These are phyloP conservation scores for Cyphellophora attinorum DNA, from an alignment of 2,329 filamentous ascomycete species.

Conservation along the genomic window DNA sequence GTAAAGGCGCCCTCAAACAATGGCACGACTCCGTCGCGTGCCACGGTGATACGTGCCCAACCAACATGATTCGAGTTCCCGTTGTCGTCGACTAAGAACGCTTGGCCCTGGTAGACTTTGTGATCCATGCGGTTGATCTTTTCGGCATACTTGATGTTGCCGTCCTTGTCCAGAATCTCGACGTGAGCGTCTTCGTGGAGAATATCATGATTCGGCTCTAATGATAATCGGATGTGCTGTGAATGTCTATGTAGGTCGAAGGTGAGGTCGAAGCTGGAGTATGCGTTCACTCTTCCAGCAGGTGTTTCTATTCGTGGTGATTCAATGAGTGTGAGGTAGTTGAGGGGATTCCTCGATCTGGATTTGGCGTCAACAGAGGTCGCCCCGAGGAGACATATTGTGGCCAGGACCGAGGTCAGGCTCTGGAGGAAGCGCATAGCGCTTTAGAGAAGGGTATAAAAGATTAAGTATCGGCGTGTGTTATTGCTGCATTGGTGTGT, in stretches of 20 bases:
- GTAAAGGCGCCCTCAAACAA: constrained; percentile 87
- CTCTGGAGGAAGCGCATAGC: constrained; percentile 17
- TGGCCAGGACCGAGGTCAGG: constrained; percentile 8
- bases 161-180: constrained; percentile 62
- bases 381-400: constrained; percentile 9
- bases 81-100: constrained; percentile 57
- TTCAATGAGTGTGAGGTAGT: constrained; percentile 62
- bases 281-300: constrained; percentile 66
- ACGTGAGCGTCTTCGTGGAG: constrained; percentile 67
- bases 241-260: constrained; percentile 62
- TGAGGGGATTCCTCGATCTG: constrained; percentile 64
- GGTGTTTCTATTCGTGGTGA: constrained; percentile 69
- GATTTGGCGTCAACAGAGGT: constrained; percentile 48
- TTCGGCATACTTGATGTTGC: constrained; percentile 57
- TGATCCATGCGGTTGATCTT: constrained; percentile 63
- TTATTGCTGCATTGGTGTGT: neutral
- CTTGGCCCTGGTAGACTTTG: constrained; percentile 72
- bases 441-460: constrained; percentile 2
- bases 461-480: neutral
- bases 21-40: constrained; percentile 64
- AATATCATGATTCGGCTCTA: constrained; percentile 88
- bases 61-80: constrained; percentile 70
- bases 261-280: constrained; percentile 74
- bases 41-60: constrained; percentile 75
- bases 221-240: constrained; percentile 64